phyloP scores from a whole-genome alignment of 305 asterid genomes.

The Solanum aculeatissimum region DNA sequence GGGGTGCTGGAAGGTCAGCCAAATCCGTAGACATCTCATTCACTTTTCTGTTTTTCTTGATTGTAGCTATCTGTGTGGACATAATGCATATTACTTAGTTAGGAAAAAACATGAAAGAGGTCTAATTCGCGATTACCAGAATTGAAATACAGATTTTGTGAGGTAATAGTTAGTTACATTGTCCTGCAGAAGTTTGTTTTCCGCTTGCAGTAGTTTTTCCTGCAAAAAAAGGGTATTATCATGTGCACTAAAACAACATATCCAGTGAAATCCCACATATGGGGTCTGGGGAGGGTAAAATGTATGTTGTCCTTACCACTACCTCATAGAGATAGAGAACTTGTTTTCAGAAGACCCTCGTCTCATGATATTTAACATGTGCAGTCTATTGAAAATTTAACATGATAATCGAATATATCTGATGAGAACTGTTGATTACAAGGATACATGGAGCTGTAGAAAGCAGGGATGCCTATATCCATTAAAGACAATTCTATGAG shows the following conservation, averaged over 20 bases:
- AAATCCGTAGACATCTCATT: neutral
- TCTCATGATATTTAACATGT: no score
- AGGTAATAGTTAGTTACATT: neutral
- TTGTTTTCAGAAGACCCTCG: no score
- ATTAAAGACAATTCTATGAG: neutral
- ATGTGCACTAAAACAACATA: no score
- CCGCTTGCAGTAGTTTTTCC: neutral
- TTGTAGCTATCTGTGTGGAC: neutral
- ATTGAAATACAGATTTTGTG: neutral
- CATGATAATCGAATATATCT: neutral
- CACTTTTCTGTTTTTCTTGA: neutral
- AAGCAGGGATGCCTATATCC: neutral
- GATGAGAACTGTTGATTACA: neutral
- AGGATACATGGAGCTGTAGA: neutral
- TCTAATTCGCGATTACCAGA: neutral
- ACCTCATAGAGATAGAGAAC: no score
- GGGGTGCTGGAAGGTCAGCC: neutral
- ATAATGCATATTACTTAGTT: neutral
- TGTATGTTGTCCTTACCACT: no score
- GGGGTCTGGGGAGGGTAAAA: no score
- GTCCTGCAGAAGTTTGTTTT: neutral
- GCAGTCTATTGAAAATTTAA: neutral
- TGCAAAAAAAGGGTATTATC: neutral
- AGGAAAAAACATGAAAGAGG: neutral
- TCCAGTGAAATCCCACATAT: no score